A percentile compares a stretch with the other conserved stretches of the same genome.
Conservation (phyloP, 164 flowering plant species). For the Akebia trifoliata region DNA sequence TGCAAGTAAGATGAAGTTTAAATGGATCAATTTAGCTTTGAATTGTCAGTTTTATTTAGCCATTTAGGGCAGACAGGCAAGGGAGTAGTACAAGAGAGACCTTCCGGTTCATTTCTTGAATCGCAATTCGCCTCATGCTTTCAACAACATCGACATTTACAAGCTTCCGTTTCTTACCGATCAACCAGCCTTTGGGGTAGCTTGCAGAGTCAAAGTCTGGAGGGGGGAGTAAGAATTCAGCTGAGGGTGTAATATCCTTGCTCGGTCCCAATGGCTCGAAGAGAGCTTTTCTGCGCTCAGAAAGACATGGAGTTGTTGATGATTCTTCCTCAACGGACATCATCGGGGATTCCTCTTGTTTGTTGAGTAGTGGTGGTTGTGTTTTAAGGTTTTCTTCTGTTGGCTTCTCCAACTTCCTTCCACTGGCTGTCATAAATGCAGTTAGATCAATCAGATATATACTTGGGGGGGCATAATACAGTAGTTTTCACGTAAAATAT, state of each 20-base stretch:
- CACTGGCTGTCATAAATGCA: constrained; percentile 29
- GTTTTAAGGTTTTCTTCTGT: constrained; percentile 29
- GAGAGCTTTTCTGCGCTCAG: constrained; percentile 84
- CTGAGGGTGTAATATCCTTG: constrained; percentile 32
- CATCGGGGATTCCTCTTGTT: constrained; percentile 29
- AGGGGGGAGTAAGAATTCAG: constrained; percentile 76
- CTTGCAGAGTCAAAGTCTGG: constrained; percentile 84
- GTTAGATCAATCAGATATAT: neutral
- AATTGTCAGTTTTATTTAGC: neutral
- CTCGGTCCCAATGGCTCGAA: constrained; percentile 77
- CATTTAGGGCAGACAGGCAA: neutral
- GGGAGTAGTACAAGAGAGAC: constrained; percentile 35
- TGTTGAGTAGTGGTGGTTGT: constrained; percentile 13
- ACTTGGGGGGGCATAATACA: neutral
- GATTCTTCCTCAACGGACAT: constrained; percentile 29
- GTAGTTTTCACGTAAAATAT: no score
- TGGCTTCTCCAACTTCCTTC: constrained; percentile 28
- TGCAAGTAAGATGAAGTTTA: constrained; percentile 23
- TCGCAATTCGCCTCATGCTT: constrained; percentile 89
- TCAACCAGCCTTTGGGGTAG: constrained; percentile 84
- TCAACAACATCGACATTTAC: constrained; percentile 98
- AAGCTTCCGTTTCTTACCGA: constrained; percentile 95
- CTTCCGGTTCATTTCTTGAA: constrained; percentile 97
- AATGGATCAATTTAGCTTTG: neutral
- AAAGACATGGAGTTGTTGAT: constrained; percentile 30